Conservation (phyloP, 2,329 filamentous ascomycete genomes). For the Hymenoscyphus infarciens region DNA sequence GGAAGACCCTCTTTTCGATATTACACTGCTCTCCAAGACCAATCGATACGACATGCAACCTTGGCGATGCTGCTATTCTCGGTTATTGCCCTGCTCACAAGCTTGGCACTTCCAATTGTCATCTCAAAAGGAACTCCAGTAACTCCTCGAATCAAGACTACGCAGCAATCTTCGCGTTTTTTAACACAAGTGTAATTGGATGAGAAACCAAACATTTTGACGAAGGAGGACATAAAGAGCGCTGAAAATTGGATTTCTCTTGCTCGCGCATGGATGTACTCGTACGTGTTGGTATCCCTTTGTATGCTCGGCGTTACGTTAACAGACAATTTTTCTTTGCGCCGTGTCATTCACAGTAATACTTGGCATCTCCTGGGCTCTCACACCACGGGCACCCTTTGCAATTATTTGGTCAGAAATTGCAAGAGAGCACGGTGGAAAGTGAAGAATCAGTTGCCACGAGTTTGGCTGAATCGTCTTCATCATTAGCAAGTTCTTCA, state of each 20-base stretch:
- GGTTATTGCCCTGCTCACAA: conserved; percentile 2
- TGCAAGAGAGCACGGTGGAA: background rate
- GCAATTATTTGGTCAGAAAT: conserved; percentile 31
- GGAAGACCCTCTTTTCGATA: background rate
- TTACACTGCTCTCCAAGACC: background rate
- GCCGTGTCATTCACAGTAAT: conserved; percentile 16
- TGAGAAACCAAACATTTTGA: too few species aligned
- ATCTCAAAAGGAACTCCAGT: background rate
- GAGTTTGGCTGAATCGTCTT: background rate
- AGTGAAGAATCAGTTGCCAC: background rate
- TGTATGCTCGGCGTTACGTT: conserved; percentile 21
- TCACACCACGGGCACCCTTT: conserved; percentile 35
- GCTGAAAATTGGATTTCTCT: background rate
- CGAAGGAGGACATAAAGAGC: too few species aligned
- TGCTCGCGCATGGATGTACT: conserved; percentile 16
- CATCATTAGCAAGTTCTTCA: background rate
- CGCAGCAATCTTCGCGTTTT: too few species aligned
- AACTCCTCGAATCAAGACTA: background rate
- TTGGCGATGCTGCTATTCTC: conserved; percentile 8
- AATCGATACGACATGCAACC: conserved; percentile 9
- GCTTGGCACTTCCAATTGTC: background rate
- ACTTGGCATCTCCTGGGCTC: conserved; percentile 32
- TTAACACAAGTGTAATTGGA: too few species aligned
- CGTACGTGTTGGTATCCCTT: conserved; percentile 20
- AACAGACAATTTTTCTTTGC: conserved; percentile 10